Conservation (phyloP, 805 yeast genomes). For the Saturnispora kantuleensis region DNA sequence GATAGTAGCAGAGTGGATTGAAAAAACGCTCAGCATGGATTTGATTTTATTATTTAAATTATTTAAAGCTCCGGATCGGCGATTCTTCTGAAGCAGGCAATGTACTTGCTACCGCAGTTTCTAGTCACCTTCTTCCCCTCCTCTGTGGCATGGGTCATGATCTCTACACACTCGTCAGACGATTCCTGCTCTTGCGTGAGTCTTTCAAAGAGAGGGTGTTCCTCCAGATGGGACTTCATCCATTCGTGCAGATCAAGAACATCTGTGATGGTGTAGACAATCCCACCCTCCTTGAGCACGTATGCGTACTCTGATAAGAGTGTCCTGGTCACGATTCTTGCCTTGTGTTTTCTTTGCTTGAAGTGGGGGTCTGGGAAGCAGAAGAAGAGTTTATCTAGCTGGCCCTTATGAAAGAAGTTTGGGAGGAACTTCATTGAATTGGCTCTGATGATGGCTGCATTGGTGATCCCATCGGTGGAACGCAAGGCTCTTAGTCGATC, state of each 20-base stretch:
- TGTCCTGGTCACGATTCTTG: conserved; percentile 87
- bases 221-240: conserved; percentile 91
- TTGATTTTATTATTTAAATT: too few species aligned
- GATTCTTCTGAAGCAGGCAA: conserved; percentile 77
- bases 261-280: conserved; percentile 90
- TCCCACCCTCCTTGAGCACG: conserved; percentile 76
- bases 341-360: conserved; percentile 95
- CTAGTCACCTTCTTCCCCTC: conserved; percentile 96
- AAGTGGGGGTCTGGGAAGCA: conserved; percentile 99
- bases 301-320: conserved; percentile 87
- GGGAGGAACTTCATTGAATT: conserved; percentile 97
- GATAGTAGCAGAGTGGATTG: background rate
- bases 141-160: conserved; percentile 91
- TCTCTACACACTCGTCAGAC: conserved; percentile 68
- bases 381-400: conserved; percentile 84
- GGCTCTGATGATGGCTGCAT: conserved; percentile 84
- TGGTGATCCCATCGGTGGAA: conserved; percentile 54
- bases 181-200: conserved; percentile 70
- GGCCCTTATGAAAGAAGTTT: conserved; percentile 78
- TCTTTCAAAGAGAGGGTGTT: conserved; percentile 85
- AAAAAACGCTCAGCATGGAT: conserved; percentile 1
- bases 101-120: conserved; percentile 76
- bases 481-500: conserved; percentile 89
- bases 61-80: conserved; percentile 39
- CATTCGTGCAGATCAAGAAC: conserved; percentile 87